Base-by-base conservation (phyloP, 129 eudicot species). In the Artemisia tridentata region DNA sequence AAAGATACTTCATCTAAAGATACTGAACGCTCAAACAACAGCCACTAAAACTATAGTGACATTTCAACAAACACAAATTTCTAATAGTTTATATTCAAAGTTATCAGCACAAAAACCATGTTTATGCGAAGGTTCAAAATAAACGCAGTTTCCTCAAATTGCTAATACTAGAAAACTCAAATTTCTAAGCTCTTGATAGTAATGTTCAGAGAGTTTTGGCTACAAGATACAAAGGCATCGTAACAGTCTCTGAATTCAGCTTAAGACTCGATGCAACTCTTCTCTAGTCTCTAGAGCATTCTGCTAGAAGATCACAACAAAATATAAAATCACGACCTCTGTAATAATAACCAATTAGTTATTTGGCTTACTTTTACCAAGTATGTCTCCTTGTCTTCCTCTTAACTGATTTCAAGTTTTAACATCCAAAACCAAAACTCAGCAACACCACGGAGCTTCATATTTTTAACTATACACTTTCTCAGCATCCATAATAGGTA, bases 391-490 rank as follows among this genome's bases (percentile, higher is more conserved):
- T 4, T 25, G 60, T 48, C 68, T 72, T 48, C 59, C 53, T 72
- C 69, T n/a, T 51, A 50, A 31, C 29, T 73, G 20, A 23, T 72
- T 63, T 17, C 31, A 50, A 50, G 5, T 25, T 34, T 34, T 6
- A 34, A 34, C 34, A n/a, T 18, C 65, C 38, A 67, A 72, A 29
- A 61, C 27, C 50, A 72, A 61, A 27, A 72, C 3, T 31, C 18
- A 2, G n/a, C 14, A 59, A 59, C 52, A 38, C 23, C 75, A 43
- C 31, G 45, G 27, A 58, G 16, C 29, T 58, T 59, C 13, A n/a
- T 29, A 61, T 11, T 61, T 68, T 27, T 16, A 61, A 10, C 48
- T 14, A 29, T 0, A 46, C 75, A 56, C 21, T 59, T 48, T n/a
- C 31, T 60, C 61, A 19, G 45, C 58, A 12, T 54, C 65, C 53